Conservation (phyloP, 2,329 filamentous ascomycete species). For the Claviceps maximensis region DNA sequence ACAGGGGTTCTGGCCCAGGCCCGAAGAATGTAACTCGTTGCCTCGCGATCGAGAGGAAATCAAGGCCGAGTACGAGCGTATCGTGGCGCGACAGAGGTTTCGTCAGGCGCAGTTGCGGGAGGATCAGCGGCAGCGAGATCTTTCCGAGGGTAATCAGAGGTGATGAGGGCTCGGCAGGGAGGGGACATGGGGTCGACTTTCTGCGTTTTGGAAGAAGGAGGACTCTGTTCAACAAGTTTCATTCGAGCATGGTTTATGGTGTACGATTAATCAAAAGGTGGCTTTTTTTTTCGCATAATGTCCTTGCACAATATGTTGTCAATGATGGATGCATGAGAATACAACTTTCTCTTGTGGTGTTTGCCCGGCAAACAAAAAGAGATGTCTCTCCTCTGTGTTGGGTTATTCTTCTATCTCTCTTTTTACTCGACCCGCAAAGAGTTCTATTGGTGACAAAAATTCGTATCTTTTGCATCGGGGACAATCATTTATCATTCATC, state of each 20-base stretch:
- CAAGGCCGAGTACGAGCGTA: constrained; percentile 60
- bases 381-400: background rate
- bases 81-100: constrained; percentile 55
- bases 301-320: background rate
- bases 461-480: background rate
- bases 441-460: background rate
- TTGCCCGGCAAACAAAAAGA: background rate
- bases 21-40: constrained; percentile 61
- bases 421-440: background rate
- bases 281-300: background rate
- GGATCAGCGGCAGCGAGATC: constrained; percentile 19
- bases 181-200: too few species aligned
- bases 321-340: constrained; percentile 4
- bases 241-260: background rate
- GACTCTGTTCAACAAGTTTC: background rate
- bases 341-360: too few species aligned
- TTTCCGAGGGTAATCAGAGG: constrained; percentile 8
- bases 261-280: constrained; percentile 1
- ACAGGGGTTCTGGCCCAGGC: constrained; percentile 84
- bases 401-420: too few species aligned
- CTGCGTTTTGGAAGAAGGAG: background rate
- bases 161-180: background rate
- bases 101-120: constrained; percentile 46
- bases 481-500: constrained; percentile 24
- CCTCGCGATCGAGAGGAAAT: constrained; percentile 74